Evolutionary conservation across 352 stramenopile species (phyloP).

Genomic region (Globisporangium paroecandrum): DNA sequence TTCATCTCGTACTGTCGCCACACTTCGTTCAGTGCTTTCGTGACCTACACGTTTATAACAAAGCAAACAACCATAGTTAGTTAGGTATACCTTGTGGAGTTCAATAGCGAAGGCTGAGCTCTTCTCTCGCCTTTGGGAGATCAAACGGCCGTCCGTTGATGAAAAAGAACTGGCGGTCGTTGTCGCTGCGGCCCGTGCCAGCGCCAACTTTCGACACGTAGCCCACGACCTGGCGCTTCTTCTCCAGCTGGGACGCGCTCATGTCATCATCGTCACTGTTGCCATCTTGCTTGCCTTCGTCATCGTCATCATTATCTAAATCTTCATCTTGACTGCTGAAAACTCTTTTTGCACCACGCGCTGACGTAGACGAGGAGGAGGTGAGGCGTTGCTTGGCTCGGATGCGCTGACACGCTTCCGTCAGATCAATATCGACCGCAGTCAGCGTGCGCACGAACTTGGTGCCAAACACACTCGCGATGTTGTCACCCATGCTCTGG

Average conservation of each 20-base stretch:
- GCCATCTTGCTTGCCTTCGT: slow-evolving; percentile 20
- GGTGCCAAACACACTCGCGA: slow-evolving; percentile 88
- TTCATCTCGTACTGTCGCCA: slow-evolving; percentile 91
- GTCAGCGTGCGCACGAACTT: slow-evolving; percentile 88
- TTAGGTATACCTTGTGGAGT: too few species aligned
- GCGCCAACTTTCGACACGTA: slow-evolving; percentile 69
- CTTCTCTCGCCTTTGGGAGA: slow-evolving; percentile 59
- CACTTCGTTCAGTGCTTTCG: slow-evolving; percentile 82
- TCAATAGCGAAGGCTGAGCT: background rate
- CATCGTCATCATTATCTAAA: slow-evolving; percentile 10
- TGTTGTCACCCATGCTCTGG: slow-evolving; percentile 73
- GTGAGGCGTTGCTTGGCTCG: background rate
- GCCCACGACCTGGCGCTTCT: slow-evolving; percentile 43
- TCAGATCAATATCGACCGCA: slow-evolving; percentile 71
- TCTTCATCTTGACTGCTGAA: slow-evolving; percentile 9
- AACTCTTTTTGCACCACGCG: background rate
- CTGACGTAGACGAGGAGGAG: background rate
- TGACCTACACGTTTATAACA: slow-evolving; percentile 21
- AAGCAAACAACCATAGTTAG: background rate
- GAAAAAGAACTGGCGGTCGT: slow-evolving; percentile 94
- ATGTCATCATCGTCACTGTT: slow-evolving; percentile 22
- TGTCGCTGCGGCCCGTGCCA: slow-evolving; percentile 73
- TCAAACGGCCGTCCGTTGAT: slow-evolving; percentile 96
- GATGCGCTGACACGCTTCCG: slow-evolving; percentile 12
- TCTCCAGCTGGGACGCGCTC: slow-evolving; percentile 16